Percentiles rank a stretch among this genome's conserved stretches.
Evolutionary conservation across 2,329 filamentous ascomycete genomes (phyloP).

Genomic region (Neurospora crassa): DNA sequence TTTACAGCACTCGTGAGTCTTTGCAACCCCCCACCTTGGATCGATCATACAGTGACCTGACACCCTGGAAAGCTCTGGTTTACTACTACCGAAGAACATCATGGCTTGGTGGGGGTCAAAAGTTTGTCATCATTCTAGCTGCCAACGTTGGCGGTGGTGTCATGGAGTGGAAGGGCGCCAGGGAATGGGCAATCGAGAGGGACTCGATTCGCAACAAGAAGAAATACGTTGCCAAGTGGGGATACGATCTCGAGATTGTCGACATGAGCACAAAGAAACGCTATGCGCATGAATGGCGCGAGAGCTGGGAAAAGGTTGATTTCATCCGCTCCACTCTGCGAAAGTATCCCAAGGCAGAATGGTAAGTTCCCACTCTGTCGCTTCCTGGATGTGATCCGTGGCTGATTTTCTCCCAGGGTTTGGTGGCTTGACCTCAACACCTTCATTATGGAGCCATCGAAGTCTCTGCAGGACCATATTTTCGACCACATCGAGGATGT

Average conservation of each 20-base stretch:
- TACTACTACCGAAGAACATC: conserved; percentile 62
- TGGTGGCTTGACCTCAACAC: conserved; percentile 99
- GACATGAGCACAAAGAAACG: conserved; percentile 99
- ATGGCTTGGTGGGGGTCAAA: conserved; percentile 73
- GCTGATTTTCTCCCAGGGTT: conserved; percentile 53
- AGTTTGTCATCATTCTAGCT: conserved; percentile 85
- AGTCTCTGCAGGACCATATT: conserved; percentile 82
- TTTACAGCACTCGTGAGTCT: conserved; percentile 65
- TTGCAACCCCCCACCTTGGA: neutral
- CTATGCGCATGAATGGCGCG: conserved; percentile 97
- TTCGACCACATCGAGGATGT: conserved; percentile 68
- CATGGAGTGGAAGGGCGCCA: conserved; percentile 97
- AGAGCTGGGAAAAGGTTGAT: conserved; percentile 99
- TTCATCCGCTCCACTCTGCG: conserved; percentile 78
- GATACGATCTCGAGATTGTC: conserved; percentile 90
- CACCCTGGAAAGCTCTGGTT: conserved; percentile 32
- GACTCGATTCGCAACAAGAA: conserved; percentile 95
- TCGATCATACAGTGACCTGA: neutral
- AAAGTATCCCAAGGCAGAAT: conserved; percentile 94
- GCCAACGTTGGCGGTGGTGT: conserved; percentile 94
- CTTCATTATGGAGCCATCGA: conserved; percentile 91
- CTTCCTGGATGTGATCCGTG: neutral
- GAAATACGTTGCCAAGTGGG: conserved; percentile 78
- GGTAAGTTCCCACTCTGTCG: conserved; percentile 47
- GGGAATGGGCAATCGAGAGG: conserved; percentile 96